A percentile compares a stretch with the other conserved stretches of the same genome.
These are phyloP conservation scores for Magnusiomyces tetraspermus DNA, from an alignment of 1,139 yeast species.

Conservation along the genomic window DNA sequence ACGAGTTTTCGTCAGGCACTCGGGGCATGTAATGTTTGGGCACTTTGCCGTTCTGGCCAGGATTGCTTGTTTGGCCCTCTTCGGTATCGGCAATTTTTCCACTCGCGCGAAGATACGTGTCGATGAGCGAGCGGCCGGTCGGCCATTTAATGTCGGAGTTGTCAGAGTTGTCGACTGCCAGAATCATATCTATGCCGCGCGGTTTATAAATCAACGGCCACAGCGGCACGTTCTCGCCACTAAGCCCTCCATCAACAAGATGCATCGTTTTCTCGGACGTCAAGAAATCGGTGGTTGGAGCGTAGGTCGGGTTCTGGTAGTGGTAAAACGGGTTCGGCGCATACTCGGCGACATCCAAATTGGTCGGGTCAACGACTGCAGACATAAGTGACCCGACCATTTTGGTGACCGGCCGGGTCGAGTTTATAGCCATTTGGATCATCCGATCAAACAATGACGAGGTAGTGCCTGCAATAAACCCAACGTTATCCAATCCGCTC, in stretches of 20 bases:
- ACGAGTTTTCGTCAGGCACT: conserved; percentile 38
- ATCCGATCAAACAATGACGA: conserved; percentile 59
- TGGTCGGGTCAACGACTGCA: conserved; percentile 17
- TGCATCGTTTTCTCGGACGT: conserved; percentile 40
- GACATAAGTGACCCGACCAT: conserved; percentile 12
- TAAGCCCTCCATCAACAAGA: conserved; percentile 87
- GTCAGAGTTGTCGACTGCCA: conserved; percentile 84
- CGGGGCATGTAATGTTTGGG: conserved; percentile 5
- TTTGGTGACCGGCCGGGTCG: conserved; percentile 9
- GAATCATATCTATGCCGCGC: conserved; percentile 62
- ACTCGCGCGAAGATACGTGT: conserved; percentile 63
- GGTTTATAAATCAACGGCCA: conserved; percentile 64
- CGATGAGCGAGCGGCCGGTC: conserved; percentile 60
- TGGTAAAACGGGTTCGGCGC: conserved; percentile 63
- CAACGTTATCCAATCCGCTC: conserved; percentile 59
- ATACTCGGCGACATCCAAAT: conserved; percentile 54
- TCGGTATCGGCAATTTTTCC: conserved; percentile 60
- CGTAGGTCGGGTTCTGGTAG: conserved; percentile 8
- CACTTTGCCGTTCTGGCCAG: background rate
- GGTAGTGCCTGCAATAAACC: conserved; percentile 63
- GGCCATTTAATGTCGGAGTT: conserved; percentile 50
- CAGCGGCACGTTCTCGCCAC: conserved; percentile 67
- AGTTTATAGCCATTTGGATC: conserved; percentile 21
- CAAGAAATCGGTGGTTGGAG: conserved; percentile 17
- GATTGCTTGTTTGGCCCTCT: conserved; percentile 35